Evolutionary conservation across 352 stramenopile species (phyloP).

Genomic region (Globisporangium rhizosaccharum): DNA sequence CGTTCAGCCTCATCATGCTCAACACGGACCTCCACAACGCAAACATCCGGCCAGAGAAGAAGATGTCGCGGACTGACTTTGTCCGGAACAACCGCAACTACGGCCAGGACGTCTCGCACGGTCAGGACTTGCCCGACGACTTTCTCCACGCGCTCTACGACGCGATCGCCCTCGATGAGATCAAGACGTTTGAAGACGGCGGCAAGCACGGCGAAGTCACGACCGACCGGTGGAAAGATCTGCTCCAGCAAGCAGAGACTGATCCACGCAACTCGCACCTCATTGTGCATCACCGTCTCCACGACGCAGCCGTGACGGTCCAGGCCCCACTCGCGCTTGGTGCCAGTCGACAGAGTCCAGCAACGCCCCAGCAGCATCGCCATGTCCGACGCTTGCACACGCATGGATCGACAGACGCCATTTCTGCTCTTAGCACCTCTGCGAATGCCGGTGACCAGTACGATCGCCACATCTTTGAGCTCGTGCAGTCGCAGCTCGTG

Average conservation of each 20-base stretch:
- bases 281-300: conserved; percentile 44
- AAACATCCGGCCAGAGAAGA: conserved; percentile 80
- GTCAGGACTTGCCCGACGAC: conserved; percentile 57
- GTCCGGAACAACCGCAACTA: conserved; percentile 90
- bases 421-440: not conserved
- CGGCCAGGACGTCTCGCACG: conserved; percentile 75
- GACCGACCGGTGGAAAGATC: conserved; percentile 72
- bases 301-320: conserved; percentile 3
- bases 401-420: not conserved
- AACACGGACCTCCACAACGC: conserved; percentile 86
- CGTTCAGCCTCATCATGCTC: conserved; percentile 88
- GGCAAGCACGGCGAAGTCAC: conserved; percentile 75
- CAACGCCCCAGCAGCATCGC: conserved; percentile 4
- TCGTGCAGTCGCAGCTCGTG: conserved; percentile 48
- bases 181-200: conserved; percentile 80
- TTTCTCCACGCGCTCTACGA: conserved; percentile 75
- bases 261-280: conserved; percentile 51
- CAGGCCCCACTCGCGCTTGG: not conserved
- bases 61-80: conserved; percentile 85
- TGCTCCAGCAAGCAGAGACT: conserved; percentile 67
- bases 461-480: conserved; percentile 64
- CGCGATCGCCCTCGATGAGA: conserved; percentile 65
- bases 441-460: conserved; percentile 37
- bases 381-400: too few relatives aligned
- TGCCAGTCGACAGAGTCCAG: not conserved